phyloP scores from a whole-genome alignment of 176 grass and related monocot genomes.

The Chrysopogon serrulatus region DNA sequence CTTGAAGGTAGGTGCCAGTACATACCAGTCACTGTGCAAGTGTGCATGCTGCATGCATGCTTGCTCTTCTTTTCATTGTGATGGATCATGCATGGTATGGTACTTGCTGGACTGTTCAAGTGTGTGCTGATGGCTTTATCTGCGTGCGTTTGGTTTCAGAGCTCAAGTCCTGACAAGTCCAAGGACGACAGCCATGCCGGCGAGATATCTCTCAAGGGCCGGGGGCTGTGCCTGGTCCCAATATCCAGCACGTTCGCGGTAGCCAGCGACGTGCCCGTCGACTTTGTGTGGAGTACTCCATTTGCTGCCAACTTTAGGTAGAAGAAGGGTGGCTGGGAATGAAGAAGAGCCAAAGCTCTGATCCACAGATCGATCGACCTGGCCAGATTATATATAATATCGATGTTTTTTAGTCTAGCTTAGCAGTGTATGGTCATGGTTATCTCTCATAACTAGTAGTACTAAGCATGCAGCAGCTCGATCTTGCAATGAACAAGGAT shows the following conservation, averaged over 20 bases:
- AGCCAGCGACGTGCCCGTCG: conserved; percentile 66
- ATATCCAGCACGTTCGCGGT: conserved; percentile 84
- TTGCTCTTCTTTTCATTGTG: background rate
- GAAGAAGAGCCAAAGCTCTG: background rate
- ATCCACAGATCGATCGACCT: conserved; percentile 3
- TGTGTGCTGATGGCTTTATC: conserved; percentile 32
- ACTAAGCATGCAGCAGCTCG: background rate
- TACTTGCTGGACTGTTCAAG: background rate
- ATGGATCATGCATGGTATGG: conserved; percentile 35
- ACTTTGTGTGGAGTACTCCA: conserved; percentile 64
- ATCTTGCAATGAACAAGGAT: background rate
- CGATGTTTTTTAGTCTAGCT: background rate
- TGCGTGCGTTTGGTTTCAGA: conserved; percentile 18
- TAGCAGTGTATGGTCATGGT: conserved; percentile 29
- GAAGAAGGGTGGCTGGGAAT: conserved; percentile 2
- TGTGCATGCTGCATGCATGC: conserved; percentile 7
- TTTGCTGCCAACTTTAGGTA: conserved; percentile 86
- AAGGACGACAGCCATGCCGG: conserved; percentile 31
- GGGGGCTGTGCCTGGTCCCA: conserved; percentile 91
- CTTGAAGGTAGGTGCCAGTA: conserved; percentile 46
- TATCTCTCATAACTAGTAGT: conserved; percentile 9
- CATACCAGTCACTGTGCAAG: background rate
- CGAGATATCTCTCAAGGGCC: conserved; percentile 57
- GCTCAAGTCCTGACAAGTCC: conserved; percentile 48
- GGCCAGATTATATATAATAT: background rate